Evolutionary conservation across 176 grass and related monocot species (phyloP).

Genomic region (Aegilops speltoides): DNA sequence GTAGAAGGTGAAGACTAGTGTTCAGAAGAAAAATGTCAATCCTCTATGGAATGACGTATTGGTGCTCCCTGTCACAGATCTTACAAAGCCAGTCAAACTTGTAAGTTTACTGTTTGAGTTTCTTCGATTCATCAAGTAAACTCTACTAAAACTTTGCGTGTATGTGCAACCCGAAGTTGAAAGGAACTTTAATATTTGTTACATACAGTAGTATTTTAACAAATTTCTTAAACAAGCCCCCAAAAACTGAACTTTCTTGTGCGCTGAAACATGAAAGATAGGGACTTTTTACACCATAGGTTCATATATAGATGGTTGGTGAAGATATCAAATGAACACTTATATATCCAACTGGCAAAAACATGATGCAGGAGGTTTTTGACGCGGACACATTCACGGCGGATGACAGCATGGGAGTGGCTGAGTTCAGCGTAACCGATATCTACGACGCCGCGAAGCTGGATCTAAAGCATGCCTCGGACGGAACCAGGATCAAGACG

Average conservation of each 20-base stretch:
- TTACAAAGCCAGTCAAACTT: conserved; percentile 55
- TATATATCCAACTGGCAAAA: background rate
- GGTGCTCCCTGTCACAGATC: conserved; percentile 58
- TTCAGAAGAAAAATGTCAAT: conserved; percentile 75
- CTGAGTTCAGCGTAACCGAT: conserved; percentile 53
- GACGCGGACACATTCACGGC: conserved; percentile 80
- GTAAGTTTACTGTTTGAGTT: conserved; percentile 48
- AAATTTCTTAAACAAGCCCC: background rate
- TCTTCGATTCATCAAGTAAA: background rate
- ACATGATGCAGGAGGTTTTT: conserved; percentile 64
- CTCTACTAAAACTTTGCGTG: background rate
- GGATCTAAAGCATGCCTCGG: conserved; percentile 43
- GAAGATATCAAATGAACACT: background rate
- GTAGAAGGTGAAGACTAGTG: conserved; percentile 80
- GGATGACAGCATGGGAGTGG: conserved; percentile 75
- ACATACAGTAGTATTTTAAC: no score
- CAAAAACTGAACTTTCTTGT: background rate
- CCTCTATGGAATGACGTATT: conserved; percentile 87
- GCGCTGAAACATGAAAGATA: background rate
- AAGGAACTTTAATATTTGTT: background rate
- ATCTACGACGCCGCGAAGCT: conserved; percentile 60
- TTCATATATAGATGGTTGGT: background rate
- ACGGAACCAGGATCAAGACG: conserved; percentile 48
- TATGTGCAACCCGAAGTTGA: background rate
- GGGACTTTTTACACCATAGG: background rate